A percentile compares a stretch with the other conserved stretches of the same genome.
Conservation (phyloP, 78 protist genomes). For the Cavenderia fasciculata region DNA sequence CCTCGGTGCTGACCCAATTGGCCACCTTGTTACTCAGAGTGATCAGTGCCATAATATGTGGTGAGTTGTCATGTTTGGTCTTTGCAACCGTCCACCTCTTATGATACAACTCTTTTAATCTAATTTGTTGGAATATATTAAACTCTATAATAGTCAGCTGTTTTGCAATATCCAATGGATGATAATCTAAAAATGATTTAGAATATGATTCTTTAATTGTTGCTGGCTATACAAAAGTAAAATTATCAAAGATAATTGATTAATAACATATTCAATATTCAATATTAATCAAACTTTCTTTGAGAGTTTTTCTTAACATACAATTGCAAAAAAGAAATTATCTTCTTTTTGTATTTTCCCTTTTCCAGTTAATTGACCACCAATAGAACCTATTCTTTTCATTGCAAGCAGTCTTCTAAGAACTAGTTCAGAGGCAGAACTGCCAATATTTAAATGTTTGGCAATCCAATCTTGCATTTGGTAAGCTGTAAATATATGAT, state of each 20-base stretch:
- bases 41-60: constrained; percentile 44
- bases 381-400: constrained; percentile 22
- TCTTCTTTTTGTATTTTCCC: constrained; percentile 20
- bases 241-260: background rate
- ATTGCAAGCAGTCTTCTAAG: constrained; percentile 11
- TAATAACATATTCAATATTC: background rate
- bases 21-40: constrained; percentile 39
- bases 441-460: constrained; percentile 14
- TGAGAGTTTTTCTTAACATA: background rate
- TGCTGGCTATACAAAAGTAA: background rate
- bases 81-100: constrained; percentile 52
- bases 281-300: background rate
- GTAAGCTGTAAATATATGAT: constrained; percentile 1
- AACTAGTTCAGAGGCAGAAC: constrained; percentile 10
- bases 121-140: constrained; percentile 20
- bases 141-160: constrained; percentile 53
- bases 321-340: constrained; percentile 27
- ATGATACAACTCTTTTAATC: constrained; percentile 33
- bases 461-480: constrained; percentile 44
- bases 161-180: constrained; percentile 63
- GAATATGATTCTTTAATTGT: constrained; percentile 17
- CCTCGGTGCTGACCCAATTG: constrained; percentile 69
- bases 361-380: background rate
- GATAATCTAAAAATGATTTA: constrained; percentile 52
- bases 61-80: constrained; percentile 38